Conservation (phyloP, 208 protist genomes). For the Acanthamoeba healyi region DNA sequence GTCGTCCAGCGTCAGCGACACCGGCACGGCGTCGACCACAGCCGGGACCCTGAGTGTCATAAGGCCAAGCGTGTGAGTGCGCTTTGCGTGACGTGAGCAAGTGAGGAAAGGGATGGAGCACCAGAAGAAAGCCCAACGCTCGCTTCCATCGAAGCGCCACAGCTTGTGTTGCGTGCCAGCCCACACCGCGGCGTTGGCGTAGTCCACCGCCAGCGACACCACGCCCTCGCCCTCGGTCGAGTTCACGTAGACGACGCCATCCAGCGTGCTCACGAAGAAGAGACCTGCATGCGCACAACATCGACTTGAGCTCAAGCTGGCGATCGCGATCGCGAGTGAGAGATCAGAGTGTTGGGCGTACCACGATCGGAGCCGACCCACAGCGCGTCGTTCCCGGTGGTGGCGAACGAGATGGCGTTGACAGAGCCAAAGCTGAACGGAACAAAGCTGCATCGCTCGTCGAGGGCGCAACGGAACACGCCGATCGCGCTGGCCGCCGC, state of each 20-base stretch:
- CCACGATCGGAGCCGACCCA: constrained; percentile 30
- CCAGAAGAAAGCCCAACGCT: constrained; percentile 61
- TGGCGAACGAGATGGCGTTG: constrained; percentile 17
- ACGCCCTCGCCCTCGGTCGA: constrained; percentile 48
- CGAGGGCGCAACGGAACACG: not conserved
- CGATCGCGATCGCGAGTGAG: too few relatives aligned
- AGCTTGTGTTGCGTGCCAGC: constrained; percentile 42
- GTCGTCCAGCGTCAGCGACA: constrained; percentile 32
- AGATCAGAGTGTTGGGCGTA: too few relatives aligned
- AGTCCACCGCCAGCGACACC: constrained; percentile 7
- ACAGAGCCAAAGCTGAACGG: constrained; percentile 45
- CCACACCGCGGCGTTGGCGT: not conserved
- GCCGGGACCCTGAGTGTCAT: constrained; percentile 8
- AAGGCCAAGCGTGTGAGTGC: too few relatives aligned
- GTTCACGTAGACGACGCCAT: constrained; percentile 30
- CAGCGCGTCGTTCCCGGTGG: not conserved
- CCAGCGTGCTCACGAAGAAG: not conserved
- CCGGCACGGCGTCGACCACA: constrained; percentile 57
- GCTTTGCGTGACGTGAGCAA: not conserved
- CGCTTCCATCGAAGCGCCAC: constrained; percentile 60
- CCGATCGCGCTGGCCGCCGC: not conserved
- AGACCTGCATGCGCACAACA: not conserved
- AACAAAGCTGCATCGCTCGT: constrained; percentile 1
- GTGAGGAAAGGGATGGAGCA: not conserved
- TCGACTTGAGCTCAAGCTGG: not conserved